Base-by-base conservation (phyloP, 805 yeast species). In the Maudiozyma turicensis region DNA sequence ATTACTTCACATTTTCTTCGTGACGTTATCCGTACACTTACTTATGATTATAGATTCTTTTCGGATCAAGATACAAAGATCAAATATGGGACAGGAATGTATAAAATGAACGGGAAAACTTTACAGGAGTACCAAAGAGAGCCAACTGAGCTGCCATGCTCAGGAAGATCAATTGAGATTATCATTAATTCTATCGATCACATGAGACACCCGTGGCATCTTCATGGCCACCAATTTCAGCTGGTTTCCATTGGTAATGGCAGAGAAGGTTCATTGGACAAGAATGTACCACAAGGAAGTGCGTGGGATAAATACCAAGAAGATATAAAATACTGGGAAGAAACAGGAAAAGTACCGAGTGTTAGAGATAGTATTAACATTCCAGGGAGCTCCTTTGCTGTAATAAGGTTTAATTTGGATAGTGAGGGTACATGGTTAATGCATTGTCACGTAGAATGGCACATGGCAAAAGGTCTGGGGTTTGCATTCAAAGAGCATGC, bases 361-460 rank as follows among this genome's bases (percentile, higher is more conserved):
- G 62, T 70, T 40, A 70, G 91, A 58, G 91, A 84, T 60, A 80
- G 85, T 4, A 75, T 78, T 33, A 70, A 74, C 55, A 80, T 84
- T n/a, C 71, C 76, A 28, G 76, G 81, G 30, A 74, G 75, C 54
- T 81, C 84, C 4, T 74, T 75, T 61, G 69, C 78, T 43, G 84
- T 63, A 69, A 70, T 65, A 39, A 70, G 93, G 49, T 79, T 84
- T 59, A 69, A 67, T 49, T 79, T 89, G 6, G 75, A 80, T 53
- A 80, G 81, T 54, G 86, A 89, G 1, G 93, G 95, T 20, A 74
- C 81, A 31, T 85, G 95, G 95, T 73, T 82, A 43, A 76, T 85
- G 72, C 95, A 85, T 61, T 85, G 95, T 64, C 89, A 83, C 57
- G 74, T 81, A 44, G 86, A 81, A 58, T 81, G 84, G 80, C 87